These are phyloP conservation scores for Aspergillus haitiensis DNA, from an alignment of 495 filamentous ascomycete species.

Conservation along the genomic window DNA sequence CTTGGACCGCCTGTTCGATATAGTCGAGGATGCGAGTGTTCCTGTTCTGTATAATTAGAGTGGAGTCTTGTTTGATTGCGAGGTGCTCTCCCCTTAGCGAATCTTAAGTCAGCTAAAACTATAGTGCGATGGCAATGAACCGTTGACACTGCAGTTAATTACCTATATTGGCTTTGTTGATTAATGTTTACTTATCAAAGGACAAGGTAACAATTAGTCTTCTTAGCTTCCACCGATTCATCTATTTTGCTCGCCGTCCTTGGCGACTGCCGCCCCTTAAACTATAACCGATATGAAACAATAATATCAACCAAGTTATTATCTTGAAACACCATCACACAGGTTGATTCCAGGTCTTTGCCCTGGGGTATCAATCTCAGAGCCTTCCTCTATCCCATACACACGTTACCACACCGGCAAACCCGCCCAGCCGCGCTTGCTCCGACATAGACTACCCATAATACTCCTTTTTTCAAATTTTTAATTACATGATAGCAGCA, in stretches of 20 bases:
- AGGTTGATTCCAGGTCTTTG: too few relatives aligned
- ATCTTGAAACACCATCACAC: not conserved
- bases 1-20: conserved; percentile 27
- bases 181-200: too few relatives aligned
- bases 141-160: too few relatives aligned
- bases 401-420: not conserved
- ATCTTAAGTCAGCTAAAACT: not conserved
- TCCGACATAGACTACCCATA: too few relatives aligned
- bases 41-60: conserved; percentile 5
- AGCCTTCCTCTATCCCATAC: not conserved
- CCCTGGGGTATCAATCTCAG: not conserved
- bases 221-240: not conserved
- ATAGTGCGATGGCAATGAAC: too few relatives aligned
- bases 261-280: conserved; percentile 5
- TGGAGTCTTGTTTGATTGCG: conserved; percentile 23
- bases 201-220: not conserved
- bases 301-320: not conserved
- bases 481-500: too few relatives aligned
- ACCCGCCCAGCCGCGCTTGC: too few relatives aligned
- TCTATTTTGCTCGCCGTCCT: not conserved
- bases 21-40: conserved; percentile 6
- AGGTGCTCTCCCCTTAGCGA: conserved; percentile 2
- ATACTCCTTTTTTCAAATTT: too few relatives aligned
- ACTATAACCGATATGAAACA: conserved; percentile 12
- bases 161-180: too few relatives aligned